Base-by-base conservation (phyloP, 179 eudicot genomes). In the Beta macrorhiza region DNA sequence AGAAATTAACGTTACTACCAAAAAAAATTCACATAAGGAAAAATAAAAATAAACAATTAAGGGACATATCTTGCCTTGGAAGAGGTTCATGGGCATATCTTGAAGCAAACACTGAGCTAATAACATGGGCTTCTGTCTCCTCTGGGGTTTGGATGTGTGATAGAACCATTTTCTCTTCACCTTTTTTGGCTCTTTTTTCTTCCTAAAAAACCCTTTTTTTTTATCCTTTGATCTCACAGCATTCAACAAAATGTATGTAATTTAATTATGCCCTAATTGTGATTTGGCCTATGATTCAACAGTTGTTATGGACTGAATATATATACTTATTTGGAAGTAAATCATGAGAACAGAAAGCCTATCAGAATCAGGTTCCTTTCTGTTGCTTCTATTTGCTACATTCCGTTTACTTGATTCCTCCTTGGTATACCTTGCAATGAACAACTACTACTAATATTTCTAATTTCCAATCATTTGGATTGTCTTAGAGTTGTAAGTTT, bases 51-150 rank as follows among this genome's bases (percentile, higher is more conserved):
- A 58, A 13, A 58, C 17, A 16, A 14, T 14, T 16, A 58, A 58
- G 63, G 0, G 63, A 2, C 53, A 49, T 49, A 49, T 9, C 73
- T 22, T 47, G 75, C 88, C 80, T 83, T 45, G 88, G 88, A 78
- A 81, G 88, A 62, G 84, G 86, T 61, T 86, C 86, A 70, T 86
- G 88, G 16, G 65, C 88, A 42, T 86, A 86, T 83, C 88, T 83
- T 8, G 88, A 86, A 62, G 88, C 88, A 29, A 86, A 86, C 8
- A 86, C 75, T 0, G 86, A 69, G 76, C 86, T 75, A 45, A 83
- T 81, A 44, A 81, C 56, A 51, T 75, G 74, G 17, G 80, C 73
- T 79, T 81, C 88, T 4, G 80, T 56, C 64, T 86, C 88, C 57
- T 81, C 88, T 16, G 59, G 71, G 20, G 82, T 57, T 20, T 80